Evolutionary conservation across 2,329 filamentous ascomycete genomes (phyloP).

Genomic region (Botrytis squamosa): DNA sequence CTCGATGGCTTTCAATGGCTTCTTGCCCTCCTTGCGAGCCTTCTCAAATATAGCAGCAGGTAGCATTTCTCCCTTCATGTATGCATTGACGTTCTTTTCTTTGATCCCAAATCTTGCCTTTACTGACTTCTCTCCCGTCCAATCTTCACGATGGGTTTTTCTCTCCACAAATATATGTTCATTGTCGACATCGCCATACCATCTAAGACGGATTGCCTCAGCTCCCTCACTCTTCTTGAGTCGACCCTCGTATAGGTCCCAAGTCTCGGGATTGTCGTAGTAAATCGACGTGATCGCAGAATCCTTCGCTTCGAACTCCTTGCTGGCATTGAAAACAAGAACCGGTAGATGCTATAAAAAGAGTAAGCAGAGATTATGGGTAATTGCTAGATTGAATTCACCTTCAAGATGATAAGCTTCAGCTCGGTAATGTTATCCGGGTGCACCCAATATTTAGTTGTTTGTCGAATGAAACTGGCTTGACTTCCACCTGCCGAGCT

Average conservation of each 20-base stretch:
- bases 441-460: constrained; percentile 99
- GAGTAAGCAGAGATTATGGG: constrained; percentile 26
- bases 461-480: constrained; percentile 94
- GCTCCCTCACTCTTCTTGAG: constrained; percentile 97
- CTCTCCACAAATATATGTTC: constrained; percentile 96
- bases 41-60: constrained; percentile 94
- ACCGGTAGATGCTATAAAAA: constrained; percentile 78
- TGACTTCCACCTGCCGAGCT: constrained; percentile 86
- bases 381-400: constrained; percentile 29
- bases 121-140: constrained; percentile 98
- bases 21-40: constrained; percentile 91
- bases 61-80: constrained; percentile 78
- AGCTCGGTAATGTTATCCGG: constrained; percentile 97
- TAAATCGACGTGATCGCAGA: constrained; percentile 98
- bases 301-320: constrained; percentile 89
- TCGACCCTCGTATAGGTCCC: constrained; percentile 91
- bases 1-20: constrained; percentile 85
- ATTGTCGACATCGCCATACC: constrained; percentile 95
- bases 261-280: constrained; percentile 91
- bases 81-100: constrained; percentile 96
- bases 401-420: constrained; percentile 94
- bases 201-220: constrained; percentile 91
- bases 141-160: constrained; percentile 97
- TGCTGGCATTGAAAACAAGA: constrained; percentile 94
- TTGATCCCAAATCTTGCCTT: constrained; percentile 94